phyloP scores from a whole-genome alignment of 768 basidiomycete genomes.

The Macrolepiota albuminosa region DNA sequence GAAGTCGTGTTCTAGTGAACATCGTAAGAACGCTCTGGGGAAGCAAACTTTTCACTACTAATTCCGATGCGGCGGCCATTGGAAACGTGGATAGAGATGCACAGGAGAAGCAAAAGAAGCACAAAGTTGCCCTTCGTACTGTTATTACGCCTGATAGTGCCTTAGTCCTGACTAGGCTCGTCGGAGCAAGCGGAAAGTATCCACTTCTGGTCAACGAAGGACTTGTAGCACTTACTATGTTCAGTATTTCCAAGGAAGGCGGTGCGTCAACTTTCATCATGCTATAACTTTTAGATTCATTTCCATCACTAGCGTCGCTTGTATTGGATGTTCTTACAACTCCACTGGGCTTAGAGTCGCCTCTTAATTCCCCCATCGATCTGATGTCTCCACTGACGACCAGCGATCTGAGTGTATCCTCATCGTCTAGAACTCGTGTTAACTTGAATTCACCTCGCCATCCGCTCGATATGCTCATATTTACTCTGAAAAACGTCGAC shows the following conservation, averaged over 20 bases:
- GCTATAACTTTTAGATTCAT: neutral
- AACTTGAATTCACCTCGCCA: slow-evolving; percentile 43
- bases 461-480: slow-evolving; percentile 65
- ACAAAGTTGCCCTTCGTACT: slow-evolving; percentile 46
- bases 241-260: slow-evolving; percentile 62
- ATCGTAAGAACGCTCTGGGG: slow-evolving; percentile 76
- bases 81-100: slow-evolving; percentile 25
- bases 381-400: slow-evolving; percentile 32
- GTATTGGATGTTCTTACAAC: slow-evolving; percentile 58
- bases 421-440: slow-evolving; percentile 30
- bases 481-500: slow-evolving; percentile 54
- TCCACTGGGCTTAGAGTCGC: slow-evolving; percentile 39
- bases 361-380: slow-evolving; percentile 27
- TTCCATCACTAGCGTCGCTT: slow-evolving; percentile 42
- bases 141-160: slow-evolving; percentile 53
- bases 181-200: slow-evolving; percentile 74
- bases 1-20: slow-evolving; percentile 85
- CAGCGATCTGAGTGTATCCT: slow-evolving; percentile 44
- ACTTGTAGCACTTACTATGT: slow-evolving; percentile 73
- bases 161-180: slow-evolving; percentile 61
- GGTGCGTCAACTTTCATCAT: slow-evolving; percentile 39
- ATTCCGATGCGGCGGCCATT: slow-evolving; percentile 18
- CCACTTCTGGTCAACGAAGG: slow-evolving; percentile 88
- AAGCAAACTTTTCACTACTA: slow-evolving; percentile 30
- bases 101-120: slow-evolving; percentile 41